A percentile compares a stretch with the other conserved stretches of the same genome.
These are phyloP conservation scores for Acer campestre DNA, from an alignment of 345 rosid genomes.

Conservation along the genomic window DNA sequence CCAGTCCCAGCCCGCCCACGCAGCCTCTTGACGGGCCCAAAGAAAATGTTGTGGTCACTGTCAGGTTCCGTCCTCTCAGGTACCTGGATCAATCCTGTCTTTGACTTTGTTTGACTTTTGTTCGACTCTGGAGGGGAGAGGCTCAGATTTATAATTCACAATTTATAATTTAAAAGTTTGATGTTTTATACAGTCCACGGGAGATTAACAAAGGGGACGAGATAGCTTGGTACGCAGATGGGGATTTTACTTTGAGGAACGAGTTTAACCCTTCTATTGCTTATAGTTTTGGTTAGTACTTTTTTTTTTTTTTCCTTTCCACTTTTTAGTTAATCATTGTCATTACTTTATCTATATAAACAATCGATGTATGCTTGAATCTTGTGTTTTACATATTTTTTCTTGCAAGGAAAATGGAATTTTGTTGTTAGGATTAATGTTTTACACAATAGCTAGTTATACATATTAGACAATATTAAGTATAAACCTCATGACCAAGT, in stretches of 20 bases:
- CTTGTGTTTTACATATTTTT: neutral
- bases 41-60: slow-evolving; percentile 82
- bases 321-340: neutral
- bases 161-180: neutral
- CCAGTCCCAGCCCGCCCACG: slow-evolving; percentile 40
- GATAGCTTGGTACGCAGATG: slow-evolving; percentile 88
- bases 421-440: neutral
- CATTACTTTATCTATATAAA: neutral
- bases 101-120: neutral
- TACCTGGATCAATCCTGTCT: neutral
- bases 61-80: slow-evolving; percentile 91
- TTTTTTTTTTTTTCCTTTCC: neutral
- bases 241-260: slow-evolving; percentile 67
- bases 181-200: slow-evolving; percentile 42
- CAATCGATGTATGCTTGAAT: neutral
- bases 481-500: too few relatives aligned
- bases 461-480: too few relatives aligned
- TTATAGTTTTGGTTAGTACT: slow-evolving; percentile 73
- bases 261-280: slow-evolving; percentile 69
- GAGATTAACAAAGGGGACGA: slow-evolving; percentile 84
- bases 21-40: slow-evolving; percentile 39
- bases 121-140: neutral
- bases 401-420: neutral
- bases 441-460: too few relatives aligned
- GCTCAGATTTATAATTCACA: neutral